These are phyloP conservation scores for Gossypium rotundifolium DNA, from an alignment of 345 rosid genomes.

Conservation along the genomic window DNA sequence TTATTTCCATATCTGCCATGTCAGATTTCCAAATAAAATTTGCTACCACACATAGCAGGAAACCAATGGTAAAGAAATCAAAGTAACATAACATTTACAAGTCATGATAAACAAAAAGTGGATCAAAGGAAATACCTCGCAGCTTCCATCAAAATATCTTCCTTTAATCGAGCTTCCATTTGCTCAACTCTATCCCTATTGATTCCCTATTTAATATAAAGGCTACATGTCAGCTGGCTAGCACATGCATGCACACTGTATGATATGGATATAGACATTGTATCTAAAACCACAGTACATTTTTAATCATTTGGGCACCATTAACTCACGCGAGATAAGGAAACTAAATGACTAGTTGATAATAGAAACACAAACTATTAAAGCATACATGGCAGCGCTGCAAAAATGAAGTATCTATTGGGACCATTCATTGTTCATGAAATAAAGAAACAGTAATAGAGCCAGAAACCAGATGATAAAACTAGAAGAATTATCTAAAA, in stretches of 20 bases:
- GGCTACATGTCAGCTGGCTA: neutral
- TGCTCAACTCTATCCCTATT: slow-evolving; percentile 85
- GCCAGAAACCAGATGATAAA: neutral
- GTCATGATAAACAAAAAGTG: slow-evolving; percentile 5
- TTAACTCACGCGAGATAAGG: neutral
- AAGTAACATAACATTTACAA: neutral
- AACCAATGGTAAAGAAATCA: slow-evolving; percentile 2
- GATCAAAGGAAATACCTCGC: slow-evolving; percentile 46
- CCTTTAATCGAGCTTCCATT: slow-evolving; percentile 91
- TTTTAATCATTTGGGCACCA: neutral
- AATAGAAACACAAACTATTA: neutral
- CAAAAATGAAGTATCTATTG: neutral
- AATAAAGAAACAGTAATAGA: neutral
- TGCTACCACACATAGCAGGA: slow-evolving; percentile 17
- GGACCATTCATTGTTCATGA: neutral
- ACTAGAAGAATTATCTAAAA: slow-evolving; percentile 4
- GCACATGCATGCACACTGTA: neutral
- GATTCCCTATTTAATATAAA: slow-evolving; percentile 61
- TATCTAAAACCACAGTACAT: neutral
- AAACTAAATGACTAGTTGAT: neutral
- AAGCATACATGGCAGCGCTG: neutral
- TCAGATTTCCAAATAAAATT: slow-evolving; percentile 21
- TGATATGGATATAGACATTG: neutral
- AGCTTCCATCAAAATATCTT: slow-evolving; percentile 87
- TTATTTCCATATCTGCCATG: slow-evolving; percentile 84